phyloP scores from a whole-genome alignment of 805 yeast species.

The Ogataea chonburiensis region DNA sequence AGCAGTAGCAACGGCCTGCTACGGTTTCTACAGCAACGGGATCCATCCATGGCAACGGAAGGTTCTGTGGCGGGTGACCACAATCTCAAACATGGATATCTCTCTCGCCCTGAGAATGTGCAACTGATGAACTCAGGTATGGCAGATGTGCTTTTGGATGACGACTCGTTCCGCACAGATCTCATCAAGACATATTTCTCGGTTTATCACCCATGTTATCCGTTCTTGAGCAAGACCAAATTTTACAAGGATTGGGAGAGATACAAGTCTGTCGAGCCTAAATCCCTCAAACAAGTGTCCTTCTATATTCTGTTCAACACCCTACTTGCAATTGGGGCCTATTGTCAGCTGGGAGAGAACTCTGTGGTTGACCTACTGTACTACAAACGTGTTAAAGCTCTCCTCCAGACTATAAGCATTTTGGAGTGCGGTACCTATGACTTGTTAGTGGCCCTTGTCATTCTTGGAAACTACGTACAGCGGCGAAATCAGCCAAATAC shows the following conservation, averaged over 20 bases:
- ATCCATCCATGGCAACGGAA: constrained; percentile 1
- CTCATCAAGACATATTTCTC: constrained; percentile 46
- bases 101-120: constrained; percentile 9
- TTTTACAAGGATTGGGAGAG: constrained; percentile 42
- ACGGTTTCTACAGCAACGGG: constrained; percentile 8
- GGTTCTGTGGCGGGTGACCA: neutral
- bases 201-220: constrained; percentile 52
- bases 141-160: constrained; percentile 8
- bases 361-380: constrained; percentile 48
- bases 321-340: constrained; percentile 57
- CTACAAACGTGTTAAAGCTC: constrained; percentile 45
- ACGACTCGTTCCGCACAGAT: constrained; percentile 7
- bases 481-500: constrained; percentile 57
- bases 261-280: constrained; percentile 26
- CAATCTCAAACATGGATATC: constrained; percentile 3
- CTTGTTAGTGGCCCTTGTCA: constrained; percentile 44
- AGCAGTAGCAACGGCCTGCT: constrained; percentile 52
- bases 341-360: constrained; percentile 52
- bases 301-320: constrained; percentile 52
- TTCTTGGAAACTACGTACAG: constrained; percentile 53
- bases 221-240: constrained; percentile 48
- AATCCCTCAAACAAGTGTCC: constrained; percentile 38
- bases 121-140: constrained; percentile 8
- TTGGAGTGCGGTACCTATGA: constrained; percentile 53
- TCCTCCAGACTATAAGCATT: constrained; percentile 38